phyloP scores from a whole-genome alignment of 2,329 filamentous ascomycete species.

The Aspergillus candidus region DNA sequence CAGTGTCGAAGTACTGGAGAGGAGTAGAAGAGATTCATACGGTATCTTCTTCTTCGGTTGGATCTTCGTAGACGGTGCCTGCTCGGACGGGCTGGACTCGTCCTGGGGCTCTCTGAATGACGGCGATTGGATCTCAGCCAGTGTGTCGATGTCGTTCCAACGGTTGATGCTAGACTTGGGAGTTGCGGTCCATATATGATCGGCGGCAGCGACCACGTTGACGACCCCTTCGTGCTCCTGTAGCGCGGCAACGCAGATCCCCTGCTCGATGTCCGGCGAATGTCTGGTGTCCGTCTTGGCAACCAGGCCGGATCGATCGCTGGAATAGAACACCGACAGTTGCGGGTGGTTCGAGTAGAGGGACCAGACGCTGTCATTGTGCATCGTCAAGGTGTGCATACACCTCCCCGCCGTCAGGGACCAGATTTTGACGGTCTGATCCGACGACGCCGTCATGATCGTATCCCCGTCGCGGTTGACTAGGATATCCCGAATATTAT shows the following conservation, averaged over 20 bases:
- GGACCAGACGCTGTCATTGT: constrained; percentile 97
- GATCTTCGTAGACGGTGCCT: constrained; percentile 11
- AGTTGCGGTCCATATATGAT: constrained; percentile 84
- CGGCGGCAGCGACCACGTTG: constrained; percentile 57
- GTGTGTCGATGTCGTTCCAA: constrained; percentile 81
- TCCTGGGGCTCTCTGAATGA: constrained; percentile 41
- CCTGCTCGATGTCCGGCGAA: constrained; percentile 73
- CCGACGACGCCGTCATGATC: constrained; percentile 88
- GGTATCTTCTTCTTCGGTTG: constrained; percentile 57
- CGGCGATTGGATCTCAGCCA: constrained; percentile 56
- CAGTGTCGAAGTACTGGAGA: constrained; percentile 79
- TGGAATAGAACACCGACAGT: constrained; percentile 87
- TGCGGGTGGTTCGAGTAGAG: constrained; percentile 82
- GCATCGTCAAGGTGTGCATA: constrained; percentile 98
- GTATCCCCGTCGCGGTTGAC: constrained; percentile 84
- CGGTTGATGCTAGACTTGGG: constrained; percentile 87
- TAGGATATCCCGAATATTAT: constrained; percentile 86
- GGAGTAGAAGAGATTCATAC: constrained; percentile 67
- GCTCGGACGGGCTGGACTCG: constrained; percentile 35
- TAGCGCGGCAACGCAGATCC: constrained; percentile 80
- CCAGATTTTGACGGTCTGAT: constrained; percentile 98
- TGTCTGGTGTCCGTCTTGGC: constrained; percentile 89
- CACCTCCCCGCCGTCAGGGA: constrained; percentile 90
- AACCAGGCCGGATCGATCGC: constrained; percentile 85
- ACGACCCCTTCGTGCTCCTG: constrained; percentile 75